A percentile compares a stretch with the other conserved stretches of the same genome.
Conservation (phyloP, 768 basidiomycete genomes). For the Hypholoma sublateritium region DNA sequence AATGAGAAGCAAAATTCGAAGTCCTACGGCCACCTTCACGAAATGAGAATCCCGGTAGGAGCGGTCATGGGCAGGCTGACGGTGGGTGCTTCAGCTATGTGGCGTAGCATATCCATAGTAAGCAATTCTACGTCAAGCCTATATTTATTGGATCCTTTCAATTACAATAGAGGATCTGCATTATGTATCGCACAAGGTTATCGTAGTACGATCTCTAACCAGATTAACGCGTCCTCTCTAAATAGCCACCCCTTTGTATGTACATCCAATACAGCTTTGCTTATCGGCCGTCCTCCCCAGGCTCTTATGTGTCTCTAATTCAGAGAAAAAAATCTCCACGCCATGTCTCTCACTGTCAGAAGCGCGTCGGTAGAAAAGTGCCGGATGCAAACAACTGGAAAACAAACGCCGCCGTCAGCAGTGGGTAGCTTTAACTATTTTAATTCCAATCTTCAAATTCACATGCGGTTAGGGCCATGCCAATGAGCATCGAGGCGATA, state of each 20-base stretch:
- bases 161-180: too few species aligned
- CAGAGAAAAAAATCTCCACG: too few species aligned
- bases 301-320: too few species aligned
- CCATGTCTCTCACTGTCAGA: too few species aligned
- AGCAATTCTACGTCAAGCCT: background rate
- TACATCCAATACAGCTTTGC: too few species aligned
- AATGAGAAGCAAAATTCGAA: background rate
- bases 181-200: too few species aligned
- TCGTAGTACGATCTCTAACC: too few species aligned
- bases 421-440: background rate
- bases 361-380: background rate
- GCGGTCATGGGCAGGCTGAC: background rate
- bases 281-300: too few species aligned
- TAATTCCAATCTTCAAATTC: background rate
- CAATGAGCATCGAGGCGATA: background rate
- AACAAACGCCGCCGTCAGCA: conserved; percentile 2
- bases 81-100: background rate
- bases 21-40: background rate
- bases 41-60: background rate
- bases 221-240: too few species aligned
- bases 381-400: background rate
- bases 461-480: background rate
- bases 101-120: background rate
- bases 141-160: too few species aligned
- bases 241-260: too few species aligned